A percentile compares a stretch with the other conserved stretches of the same genome.
Evolutionary conservation across 2,329 filamentous ascomycete species (phyloP).

Genomic region (Scytalidium lignicola): DNA sequence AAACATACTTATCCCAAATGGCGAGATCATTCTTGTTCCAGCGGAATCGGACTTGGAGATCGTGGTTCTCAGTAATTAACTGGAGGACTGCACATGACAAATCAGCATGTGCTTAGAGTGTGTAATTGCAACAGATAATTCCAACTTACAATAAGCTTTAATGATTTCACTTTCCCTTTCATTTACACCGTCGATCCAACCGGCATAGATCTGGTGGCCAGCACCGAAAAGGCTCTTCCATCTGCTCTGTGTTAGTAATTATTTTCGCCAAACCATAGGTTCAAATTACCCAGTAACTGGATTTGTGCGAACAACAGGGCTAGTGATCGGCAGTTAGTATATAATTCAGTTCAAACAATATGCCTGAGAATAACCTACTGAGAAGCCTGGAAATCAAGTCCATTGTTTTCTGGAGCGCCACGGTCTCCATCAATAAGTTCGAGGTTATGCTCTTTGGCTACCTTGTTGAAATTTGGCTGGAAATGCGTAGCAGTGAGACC

Average conservation of each 20-base stretch:
- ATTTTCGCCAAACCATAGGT: background rate
- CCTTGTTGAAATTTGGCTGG: slow-evolving; percentile 14
- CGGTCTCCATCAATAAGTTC: slow-evolving; percentile 38
- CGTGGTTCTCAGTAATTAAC: slow-evolving; percentile 49
- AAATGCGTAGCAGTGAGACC: slow-evolving; percentile 42
- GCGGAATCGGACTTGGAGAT: slow-evolving; percentile 49
- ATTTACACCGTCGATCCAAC: slow-evolving; percentile 47
- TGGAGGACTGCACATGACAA: slow-evolving; percentile 27
- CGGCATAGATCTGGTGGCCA: slow-evolving; percentile 45
- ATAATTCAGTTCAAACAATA: background rate
- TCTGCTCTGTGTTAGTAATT: slow-evolving; percentile 41
- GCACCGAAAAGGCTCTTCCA: slow-evolving; percentile 39
- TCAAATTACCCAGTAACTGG: slow-evolving; percentile 18
- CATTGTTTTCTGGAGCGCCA: slow-evolving; percentile 12
- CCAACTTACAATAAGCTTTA: slow-evolving; percentile 12
- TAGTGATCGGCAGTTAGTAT: background rate
- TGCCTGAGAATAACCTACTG: slow-evolving; percentile 25
- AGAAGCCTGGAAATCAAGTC: slow-evolving; percentile 30
- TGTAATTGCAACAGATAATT: background rate
- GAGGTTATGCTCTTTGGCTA: slow-evolving; percentile 18
- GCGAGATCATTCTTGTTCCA: slow-evolving; percentile 50
- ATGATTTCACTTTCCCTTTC: slow-evolving; percentile 46
- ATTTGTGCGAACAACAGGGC: slow-evolving; percentile 53
- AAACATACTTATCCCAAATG: slow-evolving; percentile 57
- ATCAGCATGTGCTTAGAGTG: too few species aligned